These are phyloP conservation scores for Arxiozyma slooffiae DNA, from an alignment of 1,139 yeast genomes.

Conservation along the genomic window DNA sequence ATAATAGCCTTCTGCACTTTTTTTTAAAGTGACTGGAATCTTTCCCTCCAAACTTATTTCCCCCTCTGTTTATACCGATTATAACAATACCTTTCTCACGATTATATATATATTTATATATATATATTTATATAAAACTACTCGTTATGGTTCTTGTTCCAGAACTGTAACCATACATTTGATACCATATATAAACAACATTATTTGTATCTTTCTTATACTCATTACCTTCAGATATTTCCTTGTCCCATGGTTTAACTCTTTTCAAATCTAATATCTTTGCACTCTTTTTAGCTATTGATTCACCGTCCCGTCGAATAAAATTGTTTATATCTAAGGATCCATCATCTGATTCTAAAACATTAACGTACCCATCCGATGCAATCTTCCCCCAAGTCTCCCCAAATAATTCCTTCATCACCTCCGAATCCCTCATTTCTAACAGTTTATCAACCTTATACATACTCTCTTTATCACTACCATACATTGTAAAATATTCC, in stretches of 20 bases:
- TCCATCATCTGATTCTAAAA: conserved; percentile 4
- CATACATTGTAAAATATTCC: conserved; percentile 28
- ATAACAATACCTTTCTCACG: background rate
- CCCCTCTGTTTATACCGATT: no score
- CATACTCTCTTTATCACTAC: conserved; percentile 13
- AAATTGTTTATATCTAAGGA: conserved; percentile 1
- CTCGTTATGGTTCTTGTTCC: conserved; percentile 2
- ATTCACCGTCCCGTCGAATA: background rate
- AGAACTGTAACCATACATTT: conserved; percentile 9
- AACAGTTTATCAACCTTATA: conserved; percentile 12
- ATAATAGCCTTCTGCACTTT: no score
- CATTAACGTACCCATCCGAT: conserved; percentile 16
- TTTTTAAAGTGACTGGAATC: no score
- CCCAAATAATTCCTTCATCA: conserved; percentile 22
- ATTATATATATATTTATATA: no score
- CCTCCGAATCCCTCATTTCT: conserved; percentile 17
- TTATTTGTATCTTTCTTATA: background rate
- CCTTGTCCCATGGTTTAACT: conserved; percentile 19
- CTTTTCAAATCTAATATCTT: conserved; percentile 17
- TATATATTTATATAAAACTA: background rate
- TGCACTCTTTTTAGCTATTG: background rate
- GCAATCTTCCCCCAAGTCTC: conserved; percentile 27
- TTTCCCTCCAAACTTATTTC: no score
- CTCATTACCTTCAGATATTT: background rate
- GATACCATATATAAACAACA: conserved; percentile 7